These are phyloP conservation scores for Penicillium desertorum DNA, from an alignment of 495 filamentous ascomycete genomes.

Conservation along the genomic window DNA sequence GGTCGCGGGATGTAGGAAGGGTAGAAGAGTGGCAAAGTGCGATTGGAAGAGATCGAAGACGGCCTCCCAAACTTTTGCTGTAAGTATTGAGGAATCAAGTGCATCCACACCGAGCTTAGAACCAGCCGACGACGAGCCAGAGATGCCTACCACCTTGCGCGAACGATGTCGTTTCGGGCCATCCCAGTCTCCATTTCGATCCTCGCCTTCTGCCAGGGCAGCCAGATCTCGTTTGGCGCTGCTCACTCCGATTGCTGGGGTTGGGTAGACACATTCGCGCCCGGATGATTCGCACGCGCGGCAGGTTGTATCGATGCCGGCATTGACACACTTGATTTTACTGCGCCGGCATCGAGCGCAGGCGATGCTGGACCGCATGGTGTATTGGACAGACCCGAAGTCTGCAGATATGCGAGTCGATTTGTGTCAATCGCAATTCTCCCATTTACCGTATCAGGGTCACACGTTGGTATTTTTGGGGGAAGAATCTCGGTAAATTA, in stretches of 20 bases:
- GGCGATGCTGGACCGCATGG: slow-evolving; percentile 76
- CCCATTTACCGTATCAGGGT: slow-evolving; percentile 11
- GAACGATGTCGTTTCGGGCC: slow-evolving; percentile 58
- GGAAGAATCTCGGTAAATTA: slow-evolving; percentile 8
- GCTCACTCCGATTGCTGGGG: slow-evolving; percentile 57
- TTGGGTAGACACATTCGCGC: slow-evolving; percentile 73
- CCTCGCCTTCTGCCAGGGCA: slow-evolving; percentile 49
- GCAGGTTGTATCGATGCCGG: slow-evolving; percentile 70
- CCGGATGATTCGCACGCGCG: slow-evolving; percentile 74
- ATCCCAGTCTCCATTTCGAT: slow-evolving; percentile 58
- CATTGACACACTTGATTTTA: slow-evolving; percentile 85
- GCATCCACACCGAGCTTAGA: slow-evolving; percentile 39
- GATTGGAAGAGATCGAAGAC: slow-evolving; percentile 79
- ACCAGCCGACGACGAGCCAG: slow-evolving; percentile 36
- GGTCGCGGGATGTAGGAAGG: slow-evolving; percentile 77
- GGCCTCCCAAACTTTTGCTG: slow-evolving; percentile 66
- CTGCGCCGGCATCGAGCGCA: slow-evolving; percentile 75
- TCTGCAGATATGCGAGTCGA: slow-evolving; percentile 4
- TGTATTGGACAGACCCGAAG: slow-evolving; percentile 27
- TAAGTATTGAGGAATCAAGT: slow-evolving; percentile 56
- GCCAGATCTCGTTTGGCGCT: slow-evolving; percentile 58
- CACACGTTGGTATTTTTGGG: not conserved
- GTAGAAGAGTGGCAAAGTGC: slow-evolving; percentile 78
- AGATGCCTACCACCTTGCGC: slow-evolving; percentile 49
- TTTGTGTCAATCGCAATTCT: slow-evolving; percentile 8